A percentile compares a stretch with the other conserved stretches of the same genome.
Evolutionary conservation across 2,329 filamentous ascomycete species (phyloP).

Genomic region (Diaporthe eres): DNA sequence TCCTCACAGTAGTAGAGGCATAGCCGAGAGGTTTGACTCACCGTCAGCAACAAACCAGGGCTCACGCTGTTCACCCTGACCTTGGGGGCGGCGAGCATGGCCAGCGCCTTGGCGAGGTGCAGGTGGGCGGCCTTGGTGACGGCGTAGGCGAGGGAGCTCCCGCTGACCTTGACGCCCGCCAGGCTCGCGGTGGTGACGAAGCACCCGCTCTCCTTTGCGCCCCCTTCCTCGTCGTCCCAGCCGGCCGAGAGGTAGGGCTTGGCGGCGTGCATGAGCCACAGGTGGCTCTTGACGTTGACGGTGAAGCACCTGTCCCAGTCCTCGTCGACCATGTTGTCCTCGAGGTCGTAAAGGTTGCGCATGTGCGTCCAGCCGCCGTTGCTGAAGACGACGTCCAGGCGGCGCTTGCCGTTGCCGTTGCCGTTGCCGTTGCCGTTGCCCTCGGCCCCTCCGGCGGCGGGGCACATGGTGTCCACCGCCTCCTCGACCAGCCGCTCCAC

Average conservation of each 20-base stretch:
- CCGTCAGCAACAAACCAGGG: slow-evolving; percentile 66
- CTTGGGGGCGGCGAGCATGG: slow-evolving; percentile 65
- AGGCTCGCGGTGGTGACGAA: slow-evolving; percentile 77
- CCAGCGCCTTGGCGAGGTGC: slow-evolving; percentile 69
- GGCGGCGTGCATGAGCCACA: slow-evolving; percentile 71
- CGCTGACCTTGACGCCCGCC: slow-evolving; percentile 74
- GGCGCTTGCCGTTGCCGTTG: slow-evolving; percentile 45
- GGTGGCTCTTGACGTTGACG: slow-evolving; percentile 74
- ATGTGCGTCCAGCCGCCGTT: slow-evolving; percentile 75
- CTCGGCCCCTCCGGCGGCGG: not conserved
- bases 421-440: not conserved
- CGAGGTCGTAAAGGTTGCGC: slow-evolving; percentile 60
- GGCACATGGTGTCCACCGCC: slow-evolving; percentile 70
- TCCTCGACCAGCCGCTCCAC: slow-evolving; percentile 72
- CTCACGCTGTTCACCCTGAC: slow-evolving; percentile 73
- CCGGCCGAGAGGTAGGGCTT: slow-evolving; percentile 63
- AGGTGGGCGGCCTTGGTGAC: slow-evolving; percentile 83
- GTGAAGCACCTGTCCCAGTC: slow-evolving; percentile 73
- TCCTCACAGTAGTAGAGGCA: not conserved
- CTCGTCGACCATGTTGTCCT: slow-evolving; percentile 68
- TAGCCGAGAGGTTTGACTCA: slow-evolving; percentile 46
- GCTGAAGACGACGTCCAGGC: slow-evolving; percentile 82
- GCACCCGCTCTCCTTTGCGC: slow-evolving; percentile 44
- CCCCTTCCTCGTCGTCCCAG: slow-evolving; percentile 61
- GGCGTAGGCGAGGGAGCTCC: slow-evolving; percentile 77